Evolutionary conservation across 2,329 filamentous ascomycete species (phyloP).

Genomic region (Fusarium sp.): DNA sequence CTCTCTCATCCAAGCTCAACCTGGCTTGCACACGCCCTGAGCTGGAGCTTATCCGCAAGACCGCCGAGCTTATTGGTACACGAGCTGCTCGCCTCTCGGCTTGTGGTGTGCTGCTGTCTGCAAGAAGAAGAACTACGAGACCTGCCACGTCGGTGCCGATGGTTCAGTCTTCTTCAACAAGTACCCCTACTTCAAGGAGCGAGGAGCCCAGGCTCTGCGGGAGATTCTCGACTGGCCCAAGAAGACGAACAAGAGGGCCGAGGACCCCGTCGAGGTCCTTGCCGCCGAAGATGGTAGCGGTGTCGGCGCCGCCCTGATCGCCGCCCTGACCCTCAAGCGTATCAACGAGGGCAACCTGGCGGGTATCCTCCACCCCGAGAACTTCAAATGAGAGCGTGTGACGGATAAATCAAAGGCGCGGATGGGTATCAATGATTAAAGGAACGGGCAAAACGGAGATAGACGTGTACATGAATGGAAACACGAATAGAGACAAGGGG

Average conservation of each 20-base stretch:
- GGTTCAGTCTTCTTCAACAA: constrained; percentile 99
- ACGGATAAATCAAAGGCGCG: constrained; percentile 19
- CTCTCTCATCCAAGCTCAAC: constrained; percentile 80
- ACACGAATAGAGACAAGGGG: constrained; percentile 28
- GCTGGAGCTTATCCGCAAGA: constrained; percentile 87
- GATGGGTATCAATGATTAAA: constrained; percentile 27
- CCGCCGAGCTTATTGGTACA: constrained; percentile 94
- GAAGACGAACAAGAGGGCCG: constrained; percentile 75
- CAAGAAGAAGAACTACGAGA: constrained; percentile 92
- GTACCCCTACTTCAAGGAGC: constrained; percentile 97
- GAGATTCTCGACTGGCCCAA: constrained; percentile 96
- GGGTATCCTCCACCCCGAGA: constrained; percentile 74
- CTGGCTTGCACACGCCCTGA: constrained; percentile 80
- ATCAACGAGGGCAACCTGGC: constrained; percentile 72
- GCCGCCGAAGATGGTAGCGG: constrained; percentile 95
- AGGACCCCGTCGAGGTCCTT: constrained; percentile 88
- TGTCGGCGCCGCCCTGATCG: constrained; percentile 97
- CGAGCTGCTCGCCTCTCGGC: constrained; percentile 92
- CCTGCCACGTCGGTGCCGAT: constrained; percentile 95
- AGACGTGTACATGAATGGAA: constrained; percentile 35
- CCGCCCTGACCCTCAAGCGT: constrained; percentile 75
- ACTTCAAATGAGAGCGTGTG: constrained; percentile 57
- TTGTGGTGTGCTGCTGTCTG: constrained; percentile 94
- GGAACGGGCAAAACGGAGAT: constrained; percentile 38
- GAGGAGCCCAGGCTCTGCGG: constrained; percentile 87